phyloP scores from a whole-genome alignment of 139 green algal genomes.

The Coelastrella sp. region DNA sequence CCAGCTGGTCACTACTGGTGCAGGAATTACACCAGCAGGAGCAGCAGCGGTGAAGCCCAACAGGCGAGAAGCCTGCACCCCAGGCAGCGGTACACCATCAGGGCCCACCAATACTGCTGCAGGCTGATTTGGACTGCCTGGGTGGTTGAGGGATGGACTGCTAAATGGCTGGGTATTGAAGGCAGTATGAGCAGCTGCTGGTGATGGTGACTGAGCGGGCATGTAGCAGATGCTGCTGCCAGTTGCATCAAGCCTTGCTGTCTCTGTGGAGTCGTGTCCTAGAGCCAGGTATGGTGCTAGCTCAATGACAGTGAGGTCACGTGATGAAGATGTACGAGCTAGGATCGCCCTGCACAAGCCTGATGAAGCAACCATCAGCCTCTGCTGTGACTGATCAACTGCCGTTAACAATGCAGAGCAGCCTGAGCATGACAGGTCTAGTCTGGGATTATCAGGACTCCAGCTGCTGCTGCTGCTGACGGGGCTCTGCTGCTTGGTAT shows the following conservation, averaged over 20 bases:
- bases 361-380: constrained; percentile 27
- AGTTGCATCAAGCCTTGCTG: constrained; percentile 16
- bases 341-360: constrained; percentile 22
- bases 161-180: background rate
- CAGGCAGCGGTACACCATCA: background rate
- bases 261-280: constrained; percentile 3
- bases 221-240: constrained; percentile 41
- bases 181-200: background rate
- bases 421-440: background rate
- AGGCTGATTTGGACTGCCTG: background rate
- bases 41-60: constrained; percentile 11
- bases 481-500: background rate
- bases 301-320: constrained; percentile 26
- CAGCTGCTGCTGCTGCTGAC: background rate
- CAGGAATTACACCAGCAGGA: background rate
- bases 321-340: background rate
- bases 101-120: constrained; percentile 7
- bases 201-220: background rate
- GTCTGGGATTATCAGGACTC: background rate
- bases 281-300: constrained; percentile 9
- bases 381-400: background rate
- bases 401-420: background rate
- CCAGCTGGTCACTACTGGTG: constrained; percentile 19
- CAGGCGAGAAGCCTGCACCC: constrained; percentile 4
- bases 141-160: background rate